Conservation (phyloP, 2,329 filamentous ascomycete genomes). For the Penicillium freii region DNA sequence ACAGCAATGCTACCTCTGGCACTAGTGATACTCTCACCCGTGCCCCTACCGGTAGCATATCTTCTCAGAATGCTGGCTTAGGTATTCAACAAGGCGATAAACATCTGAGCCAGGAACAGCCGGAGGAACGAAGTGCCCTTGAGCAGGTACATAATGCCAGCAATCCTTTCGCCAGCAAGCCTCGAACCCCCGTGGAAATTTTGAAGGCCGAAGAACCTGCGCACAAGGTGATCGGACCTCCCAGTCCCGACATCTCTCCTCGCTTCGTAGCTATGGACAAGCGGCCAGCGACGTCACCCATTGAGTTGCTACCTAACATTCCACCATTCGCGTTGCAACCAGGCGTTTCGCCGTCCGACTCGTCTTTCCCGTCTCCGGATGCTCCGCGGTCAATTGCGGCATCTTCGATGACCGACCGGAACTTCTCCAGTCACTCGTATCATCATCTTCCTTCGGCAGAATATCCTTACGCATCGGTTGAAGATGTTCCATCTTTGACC, state of each 20-base stretch:
- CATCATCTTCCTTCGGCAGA: slow-evolving; percentile 40
- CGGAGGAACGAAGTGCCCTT: slow-evolving; percentile 1
- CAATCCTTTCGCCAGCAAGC: slow-evolving; percentile 25
- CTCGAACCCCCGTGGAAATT: slow-evolving; percentile 31
- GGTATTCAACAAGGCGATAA: slow-evolving; percentile 28
- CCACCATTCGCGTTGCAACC: slow-evolving; percentile 42
- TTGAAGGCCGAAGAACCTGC: slow-evolving; percentile 32
- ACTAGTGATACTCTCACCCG: slow-evolving; percentile 25
- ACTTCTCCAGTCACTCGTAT: slow-evolving; percentile 37
- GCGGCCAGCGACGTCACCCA: slow-evolving; percentile 43
- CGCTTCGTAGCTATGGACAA: slow-evolving; percentile 39
- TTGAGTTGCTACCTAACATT: slow-evolving; percentile 40
- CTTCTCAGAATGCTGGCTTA: slow-evolving; percentile 25
- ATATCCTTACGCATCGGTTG: slow-evolving; percentile 44
- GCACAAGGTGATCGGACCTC: slow-evolving; percentile 21
- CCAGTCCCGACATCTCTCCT: slow-evolving; percentile 40
- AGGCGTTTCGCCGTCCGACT: slow-evolving; percentile 38
- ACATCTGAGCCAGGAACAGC: slow-evolving; percentile 1
- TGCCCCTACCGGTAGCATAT: slow-evolving; percentile 13
- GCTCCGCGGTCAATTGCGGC: slow-evolving; percentile 43
- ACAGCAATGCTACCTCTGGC: slow-evolving; percentile 27
- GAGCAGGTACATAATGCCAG: slow-evolving; percentile 16
- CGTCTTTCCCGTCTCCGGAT: slow-evolving; percentile 49
- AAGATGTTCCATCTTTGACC: slow-evolving; percentile 51
- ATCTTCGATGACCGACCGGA: slow-evolving; percentile 43